Percentiles rank a stretch among this genome's conserved stretches.
Evolutionary conservation across 2,329 filamentous ascomycete genomes (phyloP).

Genomic region (Xenoacremonium recifei): DNA sequence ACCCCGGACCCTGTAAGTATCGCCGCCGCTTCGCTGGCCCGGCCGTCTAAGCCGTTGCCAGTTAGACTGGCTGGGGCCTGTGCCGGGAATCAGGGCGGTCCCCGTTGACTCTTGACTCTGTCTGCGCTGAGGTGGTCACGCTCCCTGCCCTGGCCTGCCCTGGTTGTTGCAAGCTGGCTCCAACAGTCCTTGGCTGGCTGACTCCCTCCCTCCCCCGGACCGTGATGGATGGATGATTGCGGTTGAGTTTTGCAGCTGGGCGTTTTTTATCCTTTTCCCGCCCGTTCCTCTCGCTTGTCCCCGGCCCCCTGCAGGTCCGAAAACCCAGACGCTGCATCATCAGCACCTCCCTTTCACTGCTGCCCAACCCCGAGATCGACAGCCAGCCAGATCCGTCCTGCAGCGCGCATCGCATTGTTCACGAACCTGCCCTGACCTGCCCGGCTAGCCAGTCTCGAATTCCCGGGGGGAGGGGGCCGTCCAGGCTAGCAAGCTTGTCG

Average conservation of each 20-base stretch:
- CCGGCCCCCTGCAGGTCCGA: background rate
- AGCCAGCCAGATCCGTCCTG: background rate
- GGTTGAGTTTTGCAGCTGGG: no score
- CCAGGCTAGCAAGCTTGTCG: background rate
- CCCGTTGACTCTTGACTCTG: conserved; percentile 16
- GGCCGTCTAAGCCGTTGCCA: conserved; percentile 19
- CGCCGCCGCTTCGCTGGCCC: conserved; percentile 9
- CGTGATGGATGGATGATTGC: no score
- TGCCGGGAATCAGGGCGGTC: conserved; percentile 3
- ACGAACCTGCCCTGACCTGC: background rate
- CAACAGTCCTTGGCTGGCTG: background rate
- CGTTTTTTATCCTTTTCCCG: no score
- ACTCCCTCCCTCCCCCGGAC: conserved; percentile 13
- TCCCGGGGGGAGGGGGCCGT: conserved; percentile 20
- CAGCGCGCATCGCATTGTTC: background rate
- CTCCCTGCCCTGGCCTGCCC: conserved; percentile 8
- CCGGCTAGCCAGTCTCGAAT: conserved; percentile 10
- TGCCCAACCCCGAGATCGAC: background rate
- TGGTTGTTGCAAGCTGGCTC: no score
- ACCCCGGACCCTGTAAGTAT: conserved; percentile 4
- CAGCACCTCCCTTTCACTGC: background rate
- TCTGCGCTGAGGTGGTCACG: conserved; percentile 23
- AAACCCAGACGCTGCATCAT: background rate
- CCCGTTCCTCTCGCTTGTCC: background rate
- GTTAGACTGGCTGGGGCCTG: conserved; percentile 17